Percentiles rank a stretch among this genome's conserved stretches.
Conservation (phyloP, 2,329 filamentous ascomycete genomes). For the Aspergillus fischeri region DNA sequence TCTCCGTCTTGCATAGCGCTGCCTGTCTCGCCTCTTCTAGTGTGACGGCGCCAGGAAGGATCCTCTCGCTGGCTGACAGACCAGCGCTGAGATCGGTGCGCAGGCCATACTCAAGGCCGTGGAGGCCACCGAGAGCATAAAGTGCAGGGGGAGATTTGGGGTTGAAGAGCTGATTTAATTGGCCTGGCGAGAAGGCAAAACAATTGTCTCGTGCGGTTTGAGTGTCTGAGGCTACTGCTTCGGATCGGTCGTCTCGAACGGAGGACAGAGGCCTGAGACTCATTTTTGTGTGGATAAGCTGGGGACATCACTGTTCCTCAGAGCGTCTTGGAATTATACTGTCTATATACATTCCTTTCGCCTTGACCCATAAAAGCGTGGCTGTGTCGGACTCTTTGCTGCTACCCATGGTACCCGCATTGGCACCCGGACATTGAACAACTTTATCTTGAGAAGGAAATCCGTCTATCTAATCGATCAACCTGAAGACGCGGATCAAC, state of each 20-base stretch:
- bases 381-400: too few species aligned
- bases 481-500: too few species aligned
- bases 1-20: conserved; percentile 9
- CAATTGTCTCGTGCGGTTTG: conserved; percentile 75
- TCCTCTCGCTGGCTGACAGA: conserved; percentile 69
- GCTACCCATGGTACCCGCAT: too few species aligned
- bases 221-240: conserved; percentile 70
- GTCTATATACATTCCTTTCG: too few species aligned
- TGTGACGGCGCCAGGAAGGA: conserved; percentile 60
- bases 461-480: too few species aligned
- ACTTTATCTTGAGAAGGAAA: too few species aligned
- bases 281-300: too few species aligned
- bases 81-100: conserved; percentile 68
- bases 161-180: conserved; percentile 82
- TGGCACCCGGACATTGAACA: too few species aligned
- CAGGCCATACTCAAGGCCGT: conserved; percentile 74
- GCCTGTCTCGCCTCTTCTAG: conserved; percentile 63
- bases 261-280: too few species aligned
- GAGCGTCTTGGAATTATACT: too few species aligned
- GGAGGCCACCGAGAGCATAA: conserved; percentile 71
- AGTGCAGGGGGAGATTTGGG: conserved; percentile 84
- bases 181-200: conserved; percentile 74
- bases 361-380: too few species aligned
- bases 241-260: conserved; percentile 22
- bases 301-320: too few species aligned